phyloP scores from a whole-genome alignment of 768 basidiomycete genomes.

The Lentinus brumalis region DNA sequence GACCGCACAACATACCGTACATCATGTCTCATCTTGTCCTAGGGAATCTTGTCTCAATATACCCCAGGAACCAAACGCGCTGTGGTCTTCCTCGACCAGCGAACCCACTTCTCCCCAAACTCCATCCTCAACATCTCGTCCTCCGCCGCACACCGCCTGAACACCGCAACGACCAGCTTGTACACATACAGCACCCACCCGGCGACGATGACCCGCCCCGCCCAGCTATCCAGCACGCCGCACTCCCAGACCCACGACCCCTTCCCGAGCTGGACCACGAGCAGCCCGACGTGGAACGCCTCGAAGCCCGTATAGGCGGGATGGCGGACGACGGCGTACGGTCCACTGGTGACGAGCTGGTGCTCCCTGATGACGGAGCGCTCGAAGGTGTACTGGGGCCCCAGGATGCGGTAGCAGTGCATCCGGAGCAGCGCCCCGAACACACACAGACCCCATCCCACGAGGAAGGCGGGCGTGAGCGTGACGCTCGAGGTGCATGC shows the following conservation, averaged over 20 bases:
- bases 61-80: too few species aligned
- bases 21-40: too few species aligned
- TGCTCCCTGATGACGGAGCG: slow-evolving; percentile 16
- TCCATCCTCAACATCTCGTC: slow-evolving; percentile 15
- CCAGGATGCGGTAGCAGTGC: slow-evolving; percentile 16
- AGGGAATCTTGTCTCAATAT: too few species aligned
- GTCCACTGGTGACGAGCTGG: slow-evolving; percentile 31
- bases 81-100: slow-evolving; percentile 8
- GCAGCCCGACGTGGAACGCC: neutral
- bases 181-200: too few species aligned
- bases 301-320: slow-evolving; percentile 27
- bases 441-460: too few species aligned
- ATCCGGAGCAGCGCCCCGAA: slow-evolving; percentile 2
- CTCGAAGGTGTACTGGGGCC: slow-evolving; percentile 23
- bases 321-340: slow-evolving; percentile 32
- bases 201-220: neutral
- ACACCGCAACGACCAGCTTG: neutral
- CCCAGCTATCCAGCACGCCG: neutral
- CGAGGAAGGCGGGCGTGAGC: too few species aligned
- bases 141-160: slow-evolving; percentile 7
- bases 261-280: neutral
- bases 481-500: too few species aligned
- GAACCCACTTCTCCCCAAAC: slow-evolving; percentile 23
- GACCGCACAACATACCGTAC: too few species aligned
- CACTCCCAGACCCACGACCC: slow-evolving; percentile 12